phyloP scores from a whole-genome alignment of 2,329 filamentous ascomycete species.

The Setomelanomma holmii region DNA sequence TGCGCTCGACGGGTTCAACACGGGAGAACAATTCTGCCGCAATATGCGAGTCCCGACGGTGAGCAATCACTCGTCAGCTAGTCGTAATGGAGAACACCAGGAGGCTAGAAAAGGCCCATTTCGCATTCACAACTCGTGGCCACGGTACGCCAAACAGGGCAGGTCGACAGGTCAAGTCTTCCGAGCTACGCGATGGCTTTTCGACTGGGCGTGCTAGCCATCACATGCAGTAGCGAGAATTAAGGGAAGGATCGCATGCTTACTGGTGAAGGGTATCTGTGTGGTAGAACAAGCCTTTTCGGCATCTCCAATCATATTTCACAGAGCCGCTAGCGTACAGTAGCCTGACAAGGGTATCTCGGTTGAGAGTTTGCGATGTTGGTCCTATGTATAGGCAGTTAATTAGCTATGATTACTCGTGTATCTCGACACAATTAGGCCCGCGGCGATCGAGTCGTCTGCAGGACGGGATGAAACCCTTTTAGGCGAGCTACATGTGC shows the following conservation, averaged over 20 bases:
- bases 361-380: slow-evolving; percentile 10
- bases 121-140: slow-evolving; percentile 24
- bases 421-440: slow-evolving; percentile 45
- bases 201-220: slow-evolving; percentile 33
- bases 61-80: slow-evolving; percentile 28
- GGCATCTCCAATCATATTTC: slow-evolving; percentile 40
- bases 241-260: slow-evolving; percentile 34
- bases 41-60: slow-evolving; percentile 27
- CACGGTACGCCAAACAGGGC: slow-evolving; percentile 38
- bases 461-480: neutral
- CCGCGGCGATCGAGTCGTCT: neutral
- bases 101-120: slow-evolving; percentile 30
- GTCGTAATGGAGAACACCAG: slow-evolving; percentile 22
- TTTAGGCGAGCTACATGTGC: neutral
- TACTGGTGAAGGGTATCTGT: slow-evolving; percentile 34
- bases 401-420: slow-evolving; percentile 33
- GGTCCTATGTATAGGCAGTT: slow-evolving; percentile 41
- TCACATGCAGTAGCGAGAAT: slow-evolving; percentile 44
- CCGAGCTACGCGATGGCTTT: slow-evolving; percentile 31
- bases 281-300: slow-evolving; percentile 48
- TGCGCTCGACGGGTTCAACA: slow-evolving; percentile 25
- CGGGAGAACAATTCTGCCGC: slow-evolving; percentile 30
- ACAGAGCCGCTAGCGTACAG: slow-evolving; percentile 26
- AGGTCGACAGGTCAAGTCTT: slow-evolving; percentile 39
- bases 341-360: neutral